A percentile compares a stretch with the other conserved stretches of the same genome.
phyloP scores from a whole-genome alignment of 257 asterid genomes.

The Scutellaria barbata region DNA sequence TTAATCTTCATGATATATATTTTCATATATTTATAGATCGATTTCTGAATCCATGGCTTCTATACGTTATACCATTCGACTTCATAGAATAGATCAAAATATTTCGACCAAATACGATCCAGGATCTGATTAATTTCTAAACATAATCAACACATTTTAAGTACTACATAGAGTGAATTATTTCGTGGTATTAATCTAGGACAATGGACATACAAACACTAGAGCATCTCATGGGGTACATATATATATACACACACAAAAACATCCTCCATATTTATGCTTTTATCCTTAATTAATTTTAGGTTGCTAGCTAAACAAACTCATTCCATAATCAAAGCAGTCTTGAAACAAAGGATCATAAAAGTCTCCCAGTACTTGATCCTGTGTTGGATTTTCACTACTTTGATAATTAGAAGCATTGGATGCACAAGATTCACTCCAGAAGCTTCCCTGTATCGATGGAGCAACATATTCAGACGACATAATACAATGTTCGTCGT shows the following conservation, averaged over 20 bases:
- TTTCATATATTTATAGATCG: too few species aligned
- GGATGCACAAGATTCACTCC: slow-evolving; percentile 21
- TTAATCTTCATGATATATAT: too few species aligned
- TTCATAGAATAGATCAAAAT: too few species aligned
- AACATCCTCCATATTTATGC: background rate
- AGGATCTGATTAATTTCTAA: too few species aligned
- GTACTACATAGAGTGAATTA: too few species aligned
- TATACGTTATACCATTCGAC: too few species aligned
- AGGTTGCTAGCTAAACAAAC: slow-evolving; percentile 26
- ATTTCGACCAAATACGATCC: too few species aligned
- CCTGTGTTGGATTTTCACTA: background rate
- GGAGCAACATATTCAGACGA: slow-evolving; percentile 6
- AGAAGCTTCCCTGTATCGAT: background rate
- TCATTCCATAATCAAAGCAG: slow-evolving; percentile 31
- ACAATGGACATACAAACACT: background rate
- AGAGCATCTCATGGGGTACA: too few species aligned
- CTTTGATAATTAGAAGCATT: slow-evolving; percentile 10
- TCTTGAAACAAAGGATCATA: slow-evolving; percentile 30
- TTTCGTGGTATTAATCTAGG: too few species aligned
- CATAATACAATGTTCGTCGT: background rate
- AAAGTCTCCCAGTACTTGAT: background rate
- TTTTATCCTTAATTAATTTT: background rate
- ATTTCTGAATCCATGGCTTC: too few species aligned
- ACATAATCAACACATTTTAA: too few species aligned
- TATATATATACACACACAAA: background rate